Conservation (phyloP, 306 rosid species). For the Cicer chorassanicum region DNA sequence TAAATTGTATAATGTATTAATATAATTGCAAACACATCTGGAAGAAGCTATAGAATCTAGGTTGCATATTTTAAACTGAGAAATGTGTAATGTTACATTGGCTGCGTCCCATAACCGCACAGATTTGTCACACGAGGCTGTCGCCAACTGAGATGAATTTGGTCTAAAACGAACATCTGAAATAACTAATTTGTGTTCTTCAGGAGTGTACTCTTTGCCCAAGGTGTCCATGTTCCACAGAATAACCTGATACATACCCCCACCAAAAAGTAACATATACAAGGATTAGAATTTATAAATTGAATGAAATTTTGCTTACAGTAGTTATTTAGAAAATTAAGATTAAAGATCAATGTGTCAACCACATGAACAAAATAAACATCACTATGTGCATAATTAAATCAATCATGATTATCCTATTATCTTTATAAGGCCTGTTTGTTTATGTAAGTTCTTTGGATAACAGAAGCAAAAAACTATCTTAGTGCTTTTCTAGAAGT, state of each 20-base stretch:
- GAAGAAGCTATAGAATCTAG: slow-evolving; percentile 13
- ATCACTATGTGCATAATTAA: slow-evolving; percentile 10
- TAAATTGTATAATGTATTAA: slow-evolving; percentile 16
- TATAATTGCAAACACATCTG: slow-evolving; percentile 24
- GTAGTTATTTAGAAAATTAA: slow-evolving; percentile 19
- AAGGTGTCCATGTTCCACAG: slow-evolving; percentile 63
- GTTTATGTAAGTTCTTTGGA: not conserved
- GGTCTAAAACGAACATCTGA: slow-evolving; percentile 66
- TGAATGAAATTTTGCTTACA: slow-evolving; percentile 16
- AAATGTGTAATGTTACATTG: slow-evolving; percentile 51
- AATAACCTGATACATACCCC: slow-evolving; percentile 48
- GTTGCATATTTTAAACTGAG: slow-evolving; percentile 35
- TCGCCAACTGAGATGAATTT: slow-evolving; percentile 60
- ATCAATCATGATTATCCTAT: slow-evolving; percentile 20
- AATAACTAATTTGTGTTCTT: slow-evolving; percentile 55
- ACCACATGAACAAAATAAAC: not conserved
- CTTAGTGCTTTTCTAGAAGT: not conserved
- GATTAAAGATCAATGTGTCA: slow-evolving; percentile 14
- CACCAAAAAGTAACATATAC: slow-evolving; percentile 27
- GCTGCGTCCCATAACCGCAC: slow-evolving; percentile 67
- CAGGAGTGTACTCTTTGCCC: slow-evolving; percentile 52
- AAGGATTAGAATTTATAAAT: slow-evolving; percentile 30
- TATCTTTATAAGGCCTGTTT: not conserved
- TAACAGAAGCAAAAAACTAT: not conserved
- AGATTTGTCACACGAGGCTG: slow-evolving; percentile 58